A percentile compares a stretch with the other conserved stretches of the same genome.
phyloP scores from a whole-genome alignment of 495 filamentous ascomycete genomes.

The Penicillium cosmopolitanum region DNA sequence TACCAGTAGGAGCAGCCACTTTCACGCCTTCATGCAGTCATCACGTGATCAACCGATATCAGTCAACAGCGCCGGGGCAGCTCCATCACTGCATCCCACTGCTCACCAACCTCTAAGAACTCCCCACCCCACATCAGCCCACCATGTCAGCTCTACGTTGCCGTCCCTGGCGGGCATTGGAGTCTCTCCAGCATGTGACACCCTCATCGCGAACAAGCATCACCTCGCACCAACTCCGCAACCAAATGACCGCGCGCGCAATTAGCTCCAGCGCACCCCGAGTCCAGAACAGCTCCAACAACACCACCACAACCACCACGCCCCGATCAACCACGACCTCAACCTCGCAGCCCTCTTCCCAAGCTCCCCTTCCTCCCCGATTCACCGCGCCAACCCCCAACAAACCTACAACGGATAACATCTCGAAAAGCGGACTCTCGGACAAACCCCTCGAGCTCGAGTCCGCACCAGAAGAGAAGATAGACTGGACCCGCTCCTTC shows the following conservation, averaged over 20 bases:
- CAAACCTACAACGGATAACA: conserved; percentile 46
- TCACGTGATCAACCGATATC: neutral
- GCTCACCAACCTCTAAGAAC: conserved; percentile 10
- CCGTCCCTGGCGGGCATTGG: conserved; percentile 23
- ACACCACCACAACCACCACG: conserved; percentile 22
- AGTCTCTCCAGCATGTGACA: conserved; percentile 18
- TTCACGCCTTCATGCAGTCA: neutral
- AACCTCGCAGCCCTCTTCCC: conserved; percentile 8
- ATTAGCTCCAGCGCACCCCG: conserved; percentile 24
- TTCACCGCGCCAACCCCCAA: conserved; percentile 33
- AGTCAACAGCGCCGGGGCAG: neutral
- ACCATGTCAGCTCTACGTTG: conserved; percentile 28
- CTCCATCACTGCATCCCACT: neutral
- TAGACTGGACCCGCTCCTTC: conserved; percentile 94
- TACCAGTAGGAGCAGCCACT: neutral
- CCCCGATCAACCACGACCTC: conserved; percentile 23
- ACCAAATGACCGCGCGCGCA: conserved; percentile 23
- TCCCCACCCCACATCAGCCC: conserved; percentile 10
- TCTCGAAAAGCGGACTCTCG: conserved; percentile 55
- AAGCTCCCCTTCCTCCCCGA: conserved; percentile 21
- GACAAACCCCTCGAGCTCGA: conserved; percentile 56
- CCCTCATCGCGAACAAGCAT: conserved; percentile 11
- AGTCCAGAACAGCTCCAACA: conserved; percentile 20
- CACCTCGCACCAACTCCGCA: conserved; percentile 16
- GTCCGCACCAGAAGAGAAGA: conserved; percentile 49